phyloP scores from a whole-genome alignment of 2,329 filamentous ascomycete genomes.

The Fusarium humuli region DNA sequence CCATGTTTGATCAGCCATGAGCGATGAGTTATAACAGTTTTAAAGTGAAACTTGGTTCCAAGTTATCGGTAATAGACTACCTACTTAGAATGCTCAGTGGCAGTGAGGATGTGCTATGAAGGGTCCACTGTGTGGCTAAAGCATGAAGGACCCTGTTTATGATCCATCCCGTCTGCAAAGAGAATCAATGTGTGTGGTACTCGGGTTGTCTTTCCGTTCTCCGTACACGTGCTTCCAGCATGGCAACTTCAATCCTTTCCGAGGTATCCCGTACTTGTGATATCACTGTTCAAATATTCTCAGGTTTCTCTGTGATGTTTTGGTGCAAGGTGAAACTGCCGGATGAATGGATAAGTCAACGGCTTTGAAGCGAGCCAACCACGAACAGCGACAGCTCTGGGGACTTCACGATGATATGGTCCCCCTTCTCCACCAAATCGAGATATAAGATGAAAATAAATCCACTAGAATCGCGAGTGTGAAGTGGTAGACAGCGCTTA shows the following conservation, averaged over 20 bases:
- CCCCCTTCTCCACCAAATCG: constrained; percentile 10
- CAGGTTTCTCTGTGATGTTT: not conserved
- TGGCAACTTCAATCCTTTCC: not conserved
- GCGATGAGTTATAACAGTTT: not conserved
- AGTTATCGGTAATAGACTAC: not conserved
- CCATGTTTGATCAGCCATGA: not conserved
- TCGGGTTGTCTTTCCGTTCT: not conserved
- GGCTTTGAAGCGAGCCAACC: constrained; percentile 27
- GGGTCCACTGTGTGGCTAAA: not conserved
- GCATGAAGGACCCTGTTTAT: not conserved
- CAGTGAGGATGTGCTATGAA: not conserved
- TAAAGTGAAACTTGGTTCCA: not conserved
- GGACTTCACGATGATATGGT: not conserved
- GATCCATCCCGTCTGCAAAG: not conserved
- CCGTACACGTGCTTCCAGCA: not conserved
- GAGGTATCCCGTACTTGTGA: not conserved
- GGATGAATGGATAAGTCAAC: constrained; percentile 35
- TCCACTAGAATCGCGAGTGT: not conserved
- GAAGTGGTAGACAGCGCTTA: not conserved
- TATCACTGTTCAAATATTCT: not conserved
- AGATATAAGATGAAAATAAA: not conserved
- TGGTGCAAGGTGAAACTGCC: constrained; percentile 2
- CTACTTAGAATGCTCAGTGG: not conserved
- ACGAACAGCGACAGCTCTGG: not conserved
- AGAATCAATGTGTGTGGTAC: not conserved